phyloP scores from a whole-genome alignment of 2,329 filamentous ascomycete genomes.

The Fusarium irregulare region DNA sequence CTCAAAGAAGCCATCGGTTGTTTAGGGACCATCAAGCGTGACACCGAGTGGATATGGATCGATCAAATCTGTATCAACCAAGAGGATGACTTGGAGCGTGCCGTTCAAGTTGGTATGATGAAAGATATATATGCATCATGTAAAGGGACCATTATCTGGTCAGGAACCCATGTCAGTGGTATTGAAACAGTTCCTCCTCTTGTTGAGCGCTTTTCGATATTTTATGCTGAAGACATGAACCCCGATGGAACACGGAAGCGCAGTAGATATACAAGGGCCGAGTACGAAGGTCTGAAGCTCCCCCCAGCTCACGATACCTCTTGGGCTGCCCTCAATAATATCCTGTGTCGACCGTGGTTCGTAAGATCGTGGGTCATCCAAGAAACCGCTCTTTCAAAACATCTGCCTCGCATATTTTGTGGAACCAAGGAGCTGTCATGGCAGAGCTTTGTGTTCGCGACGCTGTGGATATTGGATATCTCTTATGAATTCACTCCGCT shows the following conservation, averaged over 20 bases:
- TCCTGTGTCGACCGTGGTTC: background rate
- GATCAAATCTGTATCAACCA: background rate
- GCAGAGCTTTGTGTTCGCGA: background rate
- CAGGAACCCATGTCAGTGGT: fast-evolving
- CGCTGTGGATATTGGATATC: background rate
- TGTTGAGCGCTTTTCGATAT: background rate
- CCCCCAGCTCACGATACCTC: too few species aligned
- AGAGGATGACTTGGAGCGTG: background rate
- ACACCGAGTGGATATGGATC: background rate
- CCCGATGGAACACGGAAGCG: background rate
- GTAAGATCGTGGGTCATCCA: background rate
- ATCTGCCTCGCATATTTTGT: background rate
- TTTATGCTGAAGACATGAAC: background rate
- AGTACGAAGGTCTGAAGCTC: background rate
- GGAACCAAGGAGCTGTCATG: background rate
- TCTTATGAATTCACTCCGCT: background rate
- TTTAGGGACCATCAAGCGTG: background rate
- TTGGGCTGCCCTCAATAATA: too few species aligned
- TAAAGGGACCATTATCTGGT: background rate
- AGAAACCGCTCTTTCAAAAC: background rate
- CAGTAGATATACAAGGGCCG: background rate
- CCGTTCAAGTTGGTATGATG: background rate
- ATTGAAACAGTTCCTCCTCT: background rate
- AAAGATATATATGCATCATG: background rate
- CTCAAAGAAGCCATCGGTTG: fast-evolving